Percentiles rank a stretch among this genome's conserved stretches.
phyloP scores from a whole-genome alignment of 371 early-diverging fungal species.

The Mucor indicus region DNA sequence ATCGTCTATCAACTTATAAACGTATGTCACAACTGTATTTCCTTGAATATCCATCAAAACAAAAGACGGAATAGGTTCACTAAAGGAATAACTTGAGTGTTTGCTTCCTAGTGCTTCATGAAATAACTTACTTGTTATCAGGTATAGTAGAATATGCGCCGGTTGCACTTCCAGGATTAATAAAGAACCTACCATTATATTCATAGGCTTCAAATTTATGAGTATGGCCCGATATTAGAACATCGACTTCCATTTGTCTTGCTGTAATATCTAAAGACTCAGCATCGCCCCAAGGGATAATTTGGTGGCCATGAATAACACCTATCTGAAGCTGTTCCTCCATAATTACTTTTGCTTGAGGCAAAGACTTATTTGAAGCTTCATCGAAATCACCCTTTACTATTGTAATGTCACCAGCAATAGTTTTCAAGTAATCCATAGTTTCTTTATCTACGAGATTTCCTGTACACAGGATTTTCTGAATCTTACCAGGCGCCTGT shows the following conservation, averaged over 20 bases:
- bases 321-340: conserved; percentile 81
- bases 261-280: conserved; percentile 78
- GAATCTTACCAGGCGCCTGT: conserved; percentile 91
- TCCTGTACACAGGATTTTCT: conserved; percentile 92
- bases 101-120: background rate
- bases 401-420: conserved; percentile 75
- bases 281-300: conserved; percentile 87
- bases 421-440: conserved; percentile 81
- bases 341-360: conserved; percentile 67
- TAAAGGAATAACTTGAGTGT: conserved; percentile 11
- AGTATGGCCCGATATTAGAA: conserved; percentile 85
- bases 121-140: conserved; percentile 35
- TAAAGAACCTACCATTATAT: conserved; percentile 83
- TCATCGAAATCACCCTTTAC: conserved; percentile 90
- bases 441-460: conserved; percentile 82
- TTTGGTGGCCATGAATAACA: conserved; percentile 85
- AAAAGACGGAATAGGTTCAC: conserved; percentile 81
- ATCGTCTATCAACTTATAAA: conserved; percentile 86
- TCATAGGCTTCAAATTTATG: conserved; percentile 90
- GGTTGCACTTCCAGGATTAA: conserved; percentile 94
- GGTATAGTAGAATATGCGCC: conserved; percentile 70
- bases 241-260: conserved; percentile 88
- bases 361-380: conserved; percentile 53
- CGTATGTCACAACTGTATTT: conserved; percentile 74
- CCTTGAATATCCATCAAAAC: conserved; percentile 93